A percentile compares a stretch with the other conserved stretches of the same genome.
Evolutionary conservation across 1,139 yeast genomes (phyloP).

Genomic region (Zygoascus meyerae): DNA sequence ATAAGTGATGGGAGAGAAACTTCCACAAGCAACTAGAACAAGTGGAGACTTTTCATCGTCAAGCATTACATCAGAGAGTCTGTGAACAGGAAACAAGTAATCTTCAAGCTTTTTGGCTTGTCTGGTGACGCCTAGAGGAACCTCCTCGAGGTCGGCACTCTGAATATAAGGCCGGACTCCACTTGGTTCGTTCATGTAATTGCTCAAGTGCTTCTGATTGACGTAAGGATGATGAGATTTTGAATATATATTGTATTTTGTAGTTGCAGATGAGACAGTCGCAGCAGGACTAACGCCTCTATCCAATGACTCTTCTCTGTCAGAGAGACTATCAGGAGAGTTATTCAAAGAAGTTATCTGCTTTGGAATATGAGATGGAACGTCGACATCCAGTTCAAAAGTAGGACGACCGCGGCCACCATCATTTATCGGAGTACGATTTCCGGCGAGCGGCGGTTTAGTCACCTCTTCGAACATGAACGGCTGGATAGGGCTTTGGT

Average conservation of each 20-base stretch:
- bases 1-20: constrained; percentile 92
- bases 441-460: constrained; percentile 56
- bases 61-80: constrained; percentile 64
- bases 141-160: constrained; percentile 92
- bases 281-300: not conserved
- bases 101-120: constrained; percentile 67
- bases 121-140: constrained; percentile 86
- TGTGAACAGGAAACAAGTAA: constrained; percentile 79
- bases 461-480: constrained; percentile 64
- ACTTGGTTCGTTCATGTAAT: constrained; percentile 27
- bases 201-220: constrained; percentile 9
- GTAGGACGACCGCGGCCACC: not conserved
- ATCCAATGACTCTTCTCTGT: not conserved
- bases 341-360: constrained; percentile 19
- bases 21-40: constrained; percentile 95
- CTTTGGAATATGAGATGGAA: constrained; percentile 22
- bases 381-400: constrained; percentile 10
- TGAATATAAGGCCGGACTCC: constrained; percentile 37
- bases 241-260: constrained; percentile 2
- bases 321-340: constrained; percentile 12
- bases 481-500: constrained; percentile 67
- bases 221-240: not conserved
- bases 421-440: constrained; percentile 16
- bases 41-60: constrained; percentile 81
- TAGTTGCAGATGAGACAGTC: not conserved